phyloP scores from a whole-genome alignment of 208 protist genomes.

The Phytomonas francai region DNA sequence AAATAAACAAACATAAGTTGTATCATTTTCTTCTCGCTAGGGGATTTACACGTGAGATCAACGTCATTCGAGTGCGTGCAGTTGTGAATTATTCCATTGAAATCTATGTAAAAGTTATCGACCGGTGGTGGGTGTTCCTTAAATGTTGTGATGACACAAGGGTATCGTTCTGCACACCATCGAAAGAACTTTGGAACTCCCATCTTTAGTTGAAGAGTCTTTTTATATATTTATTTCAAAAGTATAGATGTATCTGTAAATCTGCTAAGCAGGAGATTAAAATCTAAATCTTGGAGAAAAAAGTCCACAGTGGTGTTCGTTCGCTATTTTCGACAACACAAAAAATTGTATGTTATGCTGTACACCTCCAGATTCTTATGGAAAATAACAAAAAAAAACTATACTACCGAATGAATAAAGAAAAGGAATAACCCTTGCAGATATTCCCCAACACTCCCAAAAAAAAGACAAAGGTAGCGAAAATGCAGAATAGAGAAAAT shows the following conservation, averaged over 20 bases:
- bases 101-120: constrained; percentile 99
- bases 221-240: constrained; percentile 11
- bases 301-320: not conserved
- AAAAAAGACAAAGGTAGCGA: constrained; percentile 10
- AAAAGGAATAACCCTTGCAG: not conserved
- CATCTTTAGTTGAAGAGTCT: constrained; percentile 35
- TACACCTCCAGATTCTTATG: not conserved
- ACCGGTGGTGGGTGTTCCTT: constrained; percentile 85
- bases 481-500: constrained; percentile 16
- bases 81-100: constrained; percentile 99
- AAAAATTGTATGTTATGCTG: not conserved
- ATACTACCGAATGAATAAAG: not conserved
- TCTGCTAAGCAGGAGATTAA: not conserved
- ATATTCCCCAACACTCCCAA: constrained; percentile 8
- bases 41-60: constrained; percentile 58
- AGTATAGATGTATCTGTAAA: not conserved
- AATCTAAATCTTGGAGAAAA: not conserved
- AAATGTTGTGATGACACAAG: constrained; percentile 89
- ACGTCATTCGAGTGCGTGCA: constrained; percentile 95
- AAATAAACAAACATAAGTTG: constrained; percentile 95
- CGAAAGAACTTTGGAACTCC: constrained; percentile 96
- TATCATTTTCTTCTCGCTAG: constrained; percentile 95
- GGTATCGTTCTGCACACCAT: constrained; percentile 95
- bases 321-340: not conserved
- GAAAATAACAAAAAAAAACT: not conserved